Conservation (phyloP, 768 basidiomycete species). For the Kwoniella dejecticola region DNA sequence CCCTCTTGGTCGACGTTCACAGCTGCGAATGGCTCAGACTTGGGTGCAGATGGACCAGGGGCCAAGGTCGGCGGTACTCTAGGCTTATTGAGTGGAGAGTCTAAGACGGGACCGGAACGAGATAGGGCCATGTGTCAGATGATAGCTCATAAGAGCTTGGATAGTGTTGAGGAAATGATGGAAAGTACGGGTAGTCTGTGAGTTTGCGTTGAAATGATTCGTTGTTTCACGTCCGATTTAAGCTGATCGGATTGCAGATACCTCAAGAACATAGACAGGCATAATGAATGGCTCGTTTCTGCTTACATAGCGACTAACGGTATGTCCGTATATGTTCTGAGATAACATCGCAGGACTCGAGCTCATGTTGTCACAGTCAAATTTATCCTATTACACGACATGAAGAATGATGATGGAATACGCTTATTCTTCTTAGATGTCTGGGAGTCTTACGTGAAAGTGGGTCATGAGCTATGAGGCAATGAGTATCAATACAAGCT, state of each 20-base stretch:
- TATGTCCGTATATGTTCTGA: constrained; percentile 58
- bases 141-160: constrained; percentile 95
- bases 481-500: not conserved
- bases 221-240: too few relatives aligned
- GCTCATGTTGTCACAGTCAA: constrained; percentile 66
- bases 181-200: constrained; percentile 54
- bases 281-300: constrained; percentile 98
- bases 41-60: constrained; percentile 16
- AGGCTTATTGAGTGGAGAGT: constrained; percentile 13
- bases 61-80: constrained; percentile 18
- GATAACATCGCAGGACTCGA: not conserved
- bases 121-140: constrained; percentile 90
- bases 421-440: constrained; percentile 87
- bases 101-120: constrained; percentile 56
- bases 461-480: constrained; percentile 55
- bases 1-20: constrained; percentile 55
- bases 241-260: constrained; percentile 72
- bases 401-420: constrained; percentile 96
- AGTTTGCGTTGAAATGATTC: constrained; percentile 22
- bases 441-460: constrained; percentile 98
- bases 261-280: constrained; percentile 90
- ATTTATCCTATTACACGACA: constrained; percentile 89
- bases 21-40: constrained; percentile 28
- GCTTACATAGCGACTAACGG: constrained; percentile 94
- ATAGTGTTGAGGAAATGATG: constrained; percentile 87